Conservation (phyloP, 2,329 filamentous ascomycete species). For the Laburnicola sp. region DNA sequence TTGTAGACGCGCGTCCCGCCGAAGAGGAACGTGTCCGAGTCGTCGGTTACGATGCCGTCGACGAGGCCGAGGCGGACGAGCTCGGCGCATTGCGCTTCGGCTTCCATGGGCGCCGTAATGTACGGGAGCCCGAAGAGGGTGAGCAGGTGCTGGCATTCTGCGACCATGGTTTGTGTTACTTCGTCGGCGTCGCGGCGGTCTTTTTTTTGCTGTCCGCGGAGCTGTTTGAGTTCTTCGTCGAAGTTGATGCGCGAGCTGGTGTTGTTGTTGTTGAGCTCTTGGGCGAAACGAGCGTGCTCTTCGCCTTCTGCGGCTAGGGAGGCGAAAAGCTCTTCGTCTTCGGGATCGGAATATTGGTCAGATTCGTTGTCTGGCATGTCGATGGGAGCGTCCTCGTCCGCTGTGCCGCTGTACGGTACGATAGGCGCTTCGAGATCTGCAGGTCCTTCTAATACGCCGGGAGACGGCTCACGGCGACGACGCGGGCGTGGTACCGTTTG, state of each 20-base stretch:
- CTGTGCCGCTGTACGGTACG: constrained; percentile 36
- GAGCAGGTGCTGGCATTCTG: constrained; percentile 89
- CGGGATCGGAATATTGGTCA: constrained; percentile 70
- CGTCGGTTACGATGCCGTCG: constrained; percentile 96
- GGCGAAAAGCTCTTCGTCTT: constrained; percentile 85
- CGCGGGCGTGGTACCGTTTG: constrained; percentile 13
- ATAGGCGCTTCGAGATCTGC: constrained; percentile 34
- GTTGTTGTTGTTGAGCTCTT: constrained; percentile 78
- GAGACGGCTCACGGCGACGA: constrained; percentile 27
- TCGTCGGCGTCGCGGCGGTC: constrained; percentile 95
- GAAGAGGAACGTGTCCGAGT: constrained; percentile 95
- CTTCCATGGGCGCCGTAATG: constrained; percentile 97
- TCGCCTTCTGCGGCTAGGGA: constrained; percentile 89
- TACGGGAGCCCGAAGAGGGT: constrained; percentile 92
- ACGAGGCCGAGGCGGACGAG: constrained; percentile 84
- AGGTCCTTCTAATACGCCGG: constrained; percentile 29
- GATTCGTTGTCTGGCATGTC: constrained; percentile 37
- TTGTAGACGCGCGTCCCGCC: constrained; percentile 97
- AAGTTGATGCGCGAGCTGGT: constrained; percentile 72
- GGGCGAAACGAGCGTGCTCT: constrained; percentile 91
- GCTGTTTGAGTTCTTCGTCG: constrained; percentile 80
- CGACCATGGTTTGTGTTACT: constrained; percentile 93
- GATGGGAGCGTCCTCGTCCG: constrained; percentile 31
- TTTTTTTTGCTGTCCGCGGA: constrained; percentile 91
- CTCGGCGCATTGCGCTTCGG: constrained; percentile 95